Conservation (phyloP, 495 filamentous ascomycete species). For the Neurospora terricola region DNA sequence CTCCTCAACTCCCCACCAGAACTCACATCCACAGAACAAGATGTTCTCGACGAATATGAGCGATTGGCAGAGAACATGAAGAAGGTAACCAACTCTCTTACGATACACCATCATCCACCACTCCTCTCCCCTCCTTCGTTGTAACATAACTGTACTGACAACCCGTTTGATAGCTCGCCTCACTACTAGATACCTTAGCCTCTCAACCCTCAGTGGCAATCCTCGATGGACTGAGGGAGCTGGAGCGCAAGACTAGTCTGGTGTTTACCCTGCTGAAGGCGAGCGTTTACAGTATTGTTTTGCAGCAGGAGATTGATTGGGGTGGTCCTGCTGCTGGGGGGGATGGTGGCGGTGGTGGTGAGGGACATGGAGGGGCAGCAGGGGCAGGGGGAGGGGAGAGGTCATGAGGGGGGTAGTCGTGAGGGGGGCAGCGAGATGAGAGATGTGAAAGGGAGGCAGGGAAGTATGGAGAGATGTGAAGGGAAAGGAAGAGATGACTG, state of each 20-base stretch:
- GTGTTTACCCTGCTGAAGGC: constrained; percentile 95
- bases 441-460: neutral
- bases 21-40: constrained; percentile 77
- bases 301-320: constrained; percentile 85
- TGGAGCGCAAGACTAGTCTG: constrained; percentile 88
- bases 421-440: neutral
- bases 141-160: no score
- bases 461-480: no score
- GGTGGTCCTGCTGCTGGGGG: constrained; percentile 20
- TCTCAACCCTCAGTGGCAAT: constrained; percentile 57
- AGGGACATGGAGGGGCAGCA: neutral
- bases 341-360: neutral
- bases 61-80: constrained; percentile 85
- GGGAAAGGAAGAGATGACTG: neutral
- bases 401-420: neutral
- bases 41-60: constrained; percentile 88
- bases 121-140: no score
- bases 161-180: constrained; percentile 41
- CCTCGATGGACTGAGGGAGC: constrained; percentile 70
- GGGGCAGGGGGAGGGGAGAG: neutral
- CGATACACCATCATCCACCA: constrained; percentile 10
- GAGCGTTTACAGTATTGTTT: constrained; percentile 94
- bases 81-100: constrained; percentile 41
- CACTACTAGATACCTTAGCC: constrained; percentile 50
- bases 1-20: constrained; percentile 33